These are phyloP conservation scores for Cytospora mali DNA, from an alignment of 2,329 filamentous ascomycete species.

Conservation along the genomic window DNA sequence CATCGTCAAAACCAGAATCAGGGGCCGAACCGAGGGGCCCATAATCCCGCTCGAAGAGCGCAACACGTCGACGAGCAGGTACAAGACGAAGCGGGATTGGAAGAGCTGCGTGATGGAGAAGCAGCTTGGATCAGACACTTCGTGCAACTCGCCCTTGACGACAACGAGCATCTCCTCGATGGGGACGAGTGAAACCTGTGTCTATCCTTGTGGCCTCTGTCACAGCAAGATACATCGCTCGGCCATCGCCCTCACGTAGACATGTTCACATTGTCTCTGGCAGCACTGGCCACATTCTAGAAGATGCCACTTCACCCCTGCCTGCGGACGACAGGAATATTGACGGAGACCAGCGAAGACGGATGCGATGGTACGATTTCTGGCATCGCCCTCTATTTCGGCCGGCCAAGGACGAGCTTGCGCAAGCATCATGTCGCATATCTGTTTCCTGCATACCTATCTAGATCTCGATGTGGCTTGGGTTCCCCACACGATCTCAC, in stretches of 20 bases:
- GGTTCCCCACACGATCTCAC: neutral
- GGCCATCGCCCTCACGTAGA: neutral
- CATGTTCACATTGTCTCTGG: neutral
- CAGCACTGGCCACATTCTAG: neutral
- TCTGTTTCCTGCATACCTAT: neutral
- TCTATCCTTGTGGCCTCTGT: neutral
- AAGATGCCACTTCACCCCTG: neutral
- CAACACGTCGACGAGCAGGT: slow-evolving; percentile 12
- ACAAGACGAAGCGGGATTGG: slow-evolving; percentile 22
- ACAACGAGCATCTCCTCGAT: slow-evolving; percentile 52
- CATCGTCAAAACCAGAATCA: slow-evolving; percentile 12
- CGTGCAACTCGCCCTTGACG: slow-evolving; percentile 55
- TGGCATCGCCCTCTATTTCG: neutral
- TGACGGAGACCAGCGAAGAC: neutral
- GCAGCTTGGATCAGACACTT: slow-evolving; percentile 58
- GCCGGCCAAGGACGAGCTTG: neutral
- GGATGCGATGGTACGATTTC: neutral
- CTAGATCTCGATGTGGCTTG: neutral
- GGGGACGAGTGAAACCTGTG: slow-evolving; percentile 42
- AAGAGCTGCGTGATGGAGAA: slow-evolving; percentile 48
- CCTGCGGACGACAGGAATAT: neutral
- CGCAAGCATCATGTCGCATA: neutral
- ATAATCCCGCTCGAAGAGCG: slow-evolving; percentile 14
- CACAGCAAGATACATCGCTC: neutral
- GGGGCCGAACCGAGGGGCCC: slow-evolving; percentile 5